A percentile compares a stretch with the other conserved stretches of the same genome.
Evolutionary conservation across 176 grass and related monocot genomes (phyloP).

Genomic region (Oropetium thomaeum): DNA sequence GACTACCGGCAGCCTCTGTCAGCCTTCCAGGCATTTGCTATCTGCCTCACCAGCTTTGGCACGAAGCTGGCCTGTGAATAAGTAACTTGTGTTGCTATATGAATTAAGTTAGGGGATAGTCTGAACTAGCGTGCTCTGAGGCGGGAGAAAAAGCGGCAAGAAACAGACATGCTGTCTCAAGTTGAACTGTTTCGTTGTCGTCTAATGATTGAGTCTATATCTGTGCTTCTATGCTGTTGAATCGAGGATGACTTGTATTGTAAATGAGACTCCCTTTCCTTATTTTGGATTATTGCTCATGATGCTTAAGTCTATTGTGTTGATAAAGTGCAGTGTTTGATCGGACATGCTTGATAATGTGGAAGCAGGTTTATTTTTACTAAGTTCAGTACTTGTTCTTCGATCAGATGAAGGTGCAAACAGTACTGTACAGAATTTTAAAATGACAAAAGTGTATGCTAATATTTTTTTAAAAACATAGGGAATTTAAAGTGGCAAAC

Average conservation of each 20-base stretch:
- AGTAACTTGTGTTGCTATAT: slow-evolving; percentile 7
- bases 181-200: slow-evolving; percentile 5
- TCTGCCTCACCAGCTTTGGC: slow-evolving; percentile 95
- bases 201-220: slow-evolving; percentile 25
- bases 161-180: slow-evolving; percentile 1
- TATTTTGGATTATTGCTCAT: background rate
- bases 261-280: slow-evolving; percentile 37
- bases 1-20: slow-evolving; percentile 91
- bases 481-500: no score
- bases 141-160: background rate
- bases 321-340: background rate
- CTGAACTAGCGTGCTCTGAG: slow-evolving; percentile 10
- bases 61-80: slow-evolving; percentile 98
- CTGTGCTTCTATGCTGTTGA: slow-evolving; percentile 18
- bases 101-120: background rate
- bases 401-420: background rate
- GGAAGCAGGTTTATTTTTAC: no score
- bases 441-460: background rate
- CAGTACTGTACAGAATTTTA: background rate
- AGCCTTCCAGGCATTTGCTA: slow-evolving; percentile 89
- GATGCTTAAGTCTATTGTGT: background rate
- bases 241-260: slow-evolving; percentile 9
- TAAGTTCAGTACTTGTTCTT: background rate
- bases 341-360: background rate
- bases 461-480: no score